These are phyloP conservation scores for Trichosporon sp. DNA, from an alignment of 1,284 basidiomycete species.

Conservation along the genomic window DNA sequence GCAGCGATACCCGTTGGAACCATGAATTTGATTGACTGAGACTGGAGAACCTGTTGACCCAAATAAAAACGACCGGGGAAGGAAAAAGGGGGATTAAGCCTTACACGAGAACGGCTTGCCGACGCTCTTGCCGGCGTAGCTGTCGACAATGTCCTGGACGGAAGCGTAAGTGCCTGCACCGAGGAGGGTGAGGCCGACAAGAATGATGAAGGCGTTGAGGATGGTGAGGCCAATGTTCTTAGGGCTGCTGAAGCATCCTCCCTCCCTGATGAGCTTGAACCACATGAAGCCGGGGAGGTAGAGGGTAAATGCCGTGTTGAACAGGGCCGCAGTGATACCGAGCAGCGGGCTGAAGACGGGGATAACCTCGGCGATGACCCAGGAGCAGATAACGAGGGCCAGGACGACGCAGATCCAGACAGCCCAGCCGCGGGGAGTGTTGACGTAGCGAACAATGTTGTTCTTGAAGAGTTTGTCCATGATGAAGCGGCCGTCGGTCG, in stretches of 20 bases:
- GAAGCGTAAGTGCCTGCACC: constrained; percentile 28
- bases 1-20: background rate
- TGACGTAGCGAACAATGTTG: constrained; percentile 42
- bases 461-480: constrained; percentile 26
- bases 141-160: constrained; percentile 23
- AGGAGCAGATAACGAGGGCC: constrained; percentile 22
- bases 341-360: constrained; percentile 49
- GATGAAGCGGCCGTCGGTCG: constrained; percentile 28
- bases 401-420: constrained; percentile 59
- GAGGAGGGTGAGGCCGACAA: constrained; percentile 29
- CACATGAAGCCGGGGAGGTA: constrained; percentile 33
- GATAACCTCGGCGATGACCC: constrained; percentile 38
- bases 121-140: constrained; percentile 24
- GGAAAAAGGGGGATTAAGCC: background rate
- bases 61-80: background rate
- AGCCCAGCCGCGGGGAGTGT: constrained; percentile 45
- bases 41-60: constrained; percentile 1
- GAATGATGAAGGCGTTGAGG: constrained; percentile 25
- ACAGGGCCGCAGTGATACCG: constrained; percentile 40
- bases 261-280: constrained; percentile 31
- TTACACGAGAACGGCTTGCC: constrained; percentile 28
- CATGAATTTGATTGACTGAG: background rate
- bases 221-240: constrained; percentile 25
- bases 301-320: constrained; percentile 32
- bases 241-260: constrained; percentile 24